Conservation (phyloP, 192 early-diverging fungal genomes). For the Polychytrium aggregatum region DNA sequence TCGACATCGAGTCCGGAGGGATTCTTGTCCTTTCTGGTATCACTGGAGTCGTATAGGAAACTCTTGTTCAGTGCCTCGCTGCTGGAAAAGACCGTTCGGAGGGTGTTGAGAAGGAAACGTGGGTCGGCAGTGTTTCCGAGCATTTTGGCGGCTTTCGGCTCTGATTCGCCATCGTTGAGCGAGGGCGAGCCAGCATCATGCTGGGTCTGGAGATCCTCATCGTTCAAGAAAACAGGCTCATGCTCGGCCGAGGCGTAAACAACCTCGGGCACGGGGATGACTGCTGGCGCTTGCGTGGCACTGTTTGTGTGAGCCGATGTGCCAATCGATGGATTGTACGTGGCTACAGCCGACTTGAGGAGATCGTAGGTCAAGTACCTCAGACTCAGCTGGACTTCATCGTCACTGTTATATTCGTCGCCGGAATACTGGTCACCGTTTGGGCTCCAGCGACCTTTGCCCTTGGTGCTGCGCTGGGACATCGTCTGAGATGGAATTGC, state of each 20-base stretch:
- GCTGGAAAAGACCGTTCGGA: conserved; percentile 26
- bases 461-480: no score
- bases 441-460: no score
- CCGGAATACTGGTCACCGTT: background rate
- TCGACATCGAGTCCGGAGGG: conserved; percentile 21
- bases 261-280: no score
- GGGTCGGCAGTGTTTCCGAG: conserved; percentile 7
- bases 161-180: no score
- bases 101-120: conserved; percentile 17
- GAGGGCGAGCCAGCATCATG: no score
- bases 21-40: background rate
- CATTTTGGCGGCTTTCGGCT: no score
- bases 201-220: no score
- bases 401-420: background rate
- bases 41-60: conserved; percentile 16
- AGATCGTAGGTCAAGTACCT: conserved; percentile 17
- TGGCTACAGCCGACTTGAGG: conserved; percentile 19
- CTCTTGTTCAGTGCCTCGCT: conserved; percentile 23
- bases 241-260: no score
- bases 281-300: no score
- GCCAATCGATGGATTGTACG: background rate
- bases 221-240: no score
- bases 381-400: conserved; percentile 17
- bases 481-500: no score
- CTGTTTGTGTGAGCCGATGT: no score